Evolutionary conservation across 202 grass and related monocot genomes (phyloP).

Genomic region (Carex arenaria): DNA sequence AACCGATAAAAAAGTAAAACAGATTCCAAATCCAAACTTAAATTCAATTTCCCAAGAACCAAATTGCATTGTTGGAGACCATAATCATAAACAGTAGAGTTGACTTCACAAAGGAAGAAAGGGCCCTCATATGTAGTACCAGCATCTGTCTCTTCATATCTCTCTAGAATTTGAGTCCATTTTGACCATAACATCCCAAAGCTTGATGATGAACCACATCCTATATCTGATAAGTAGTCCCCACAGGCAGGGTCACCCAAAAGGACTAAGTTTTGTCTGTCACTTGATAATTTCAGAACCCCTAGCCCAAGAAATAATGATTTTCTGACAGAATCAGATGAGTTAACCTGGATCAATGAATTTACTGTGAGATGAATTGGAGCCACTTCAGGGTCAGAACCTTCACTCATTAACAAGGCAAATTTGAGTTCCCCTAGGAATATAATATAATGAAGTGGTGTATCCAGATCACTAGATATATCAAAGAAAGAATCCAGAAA

Average conservation of each 20-base stretch:
- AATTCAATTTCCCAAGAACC: slow-evolving; percentile 50
- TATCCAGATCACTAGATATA: slow-evolving; percentile 39
- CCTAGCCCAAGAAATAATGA: slow-evolving; percentile 49
- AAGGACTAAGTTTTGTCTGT: slow-evolving; percentile 40
- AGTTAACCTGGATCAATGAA: slow-evolving; percentile 56
- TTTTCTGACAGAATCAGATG: slow-evolving; percentile 32
- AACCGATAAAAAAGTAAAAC: slow-evolving; percentile 41
- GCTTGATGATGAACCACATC: slow-evolving; percentile 24
- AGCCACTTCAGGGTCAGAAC: slow-evolving; percentile 23
- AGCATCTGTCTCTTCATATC: slow-evolving; percentile 41
- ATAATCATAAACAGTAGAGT: slow-evolving; percentile 42
- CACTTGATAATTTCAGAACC: slow-evolving; percentile 41
- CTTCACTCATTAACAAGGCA: slow-evolving; percentile 38
- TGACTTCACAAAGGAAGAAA: slow-evolving; percentile 58
- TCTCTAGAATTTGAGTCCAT: slow-evolving; percentile 46
- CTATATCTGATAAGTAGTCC: slow-evolving; percentile 29
- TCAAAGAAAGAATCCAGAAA: slow-evolving; percentile 31
- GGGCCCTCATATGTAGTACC: slow-evolving; percentile 38
- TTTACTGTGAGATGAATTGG: slow-evolving; percentile 35
- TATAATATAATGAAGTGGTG: slow-evolving; percentile 35
- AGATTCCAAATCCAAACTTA: slow-evolving; percentile 57
- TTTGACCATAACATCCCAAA: slow-evolving; percentile 54
- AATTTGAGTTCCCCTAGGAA: slow-evolving; percentile 57
- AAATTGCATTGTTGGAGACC: slow-evolving; percentile 53
- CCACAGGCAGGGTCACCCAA: slow-evolving; percentile 48